Evolutionary conservation across 306 rosid species (phyloP).

Genomic region (Lathyrus aphaca): DNA sequence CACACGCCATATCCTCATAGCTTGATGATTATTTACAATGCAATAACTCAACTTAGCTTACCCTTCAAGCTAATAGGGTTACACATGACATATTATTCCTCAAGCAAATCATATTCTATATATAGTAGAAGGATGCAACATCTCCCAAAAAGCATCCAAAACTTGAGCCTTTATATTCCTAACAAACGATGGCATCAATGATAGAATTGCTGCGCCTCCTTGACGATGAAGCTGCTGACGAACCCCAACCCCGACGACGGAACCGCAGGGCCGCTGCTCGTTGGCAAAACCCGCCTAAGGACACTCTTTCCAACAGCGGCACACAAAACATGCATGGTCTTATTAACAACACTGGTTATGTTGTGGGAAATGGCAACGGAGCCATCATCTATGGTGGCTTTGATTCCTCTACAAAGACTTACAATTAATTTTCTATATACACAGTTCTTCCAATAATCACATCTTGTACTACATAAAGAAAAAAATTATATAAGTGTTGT

Average conservation of each 20-base stretch:
- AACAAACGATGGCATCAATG: conserved; percentile 20
- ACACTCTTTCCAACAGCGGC: conserved; percentile 13
- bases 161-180: not conserved
- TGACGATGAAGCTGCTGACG: not conserved
- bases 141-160: not conserved
- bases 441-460: not conserved
- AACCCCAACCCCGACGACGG: conserved; percentile 4
- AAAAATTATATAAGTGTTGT: not conserved
- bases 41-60: not conserved
- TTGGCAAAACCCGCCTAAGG: not conserved
- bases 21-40: not conserved
- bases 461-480: not conserved
- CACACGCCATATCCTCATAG: not conserved
- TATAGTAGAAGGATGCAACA: not conserved
- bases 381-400: conserved; percentile 35
- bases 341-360: conserved; percentile 41
- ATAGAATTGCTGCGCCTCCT: conserved; percentile 1
- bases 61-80: not conserved
- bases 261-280: not conserved
- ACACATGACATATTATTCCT: not conserved
- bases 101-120: conserved; percentile 6
- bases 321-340: conserved; percentile 35
- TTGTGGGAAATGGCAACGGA: conserved; percentile 40
- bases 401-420: conserved; percentile 31
- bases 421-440: not conserved